Evolutionary conservation across 768 basidiomycete species (phyloP), one percentile per base, ranked within the genome.

Genomic region (Sporobolomyces roseus): DNA sequence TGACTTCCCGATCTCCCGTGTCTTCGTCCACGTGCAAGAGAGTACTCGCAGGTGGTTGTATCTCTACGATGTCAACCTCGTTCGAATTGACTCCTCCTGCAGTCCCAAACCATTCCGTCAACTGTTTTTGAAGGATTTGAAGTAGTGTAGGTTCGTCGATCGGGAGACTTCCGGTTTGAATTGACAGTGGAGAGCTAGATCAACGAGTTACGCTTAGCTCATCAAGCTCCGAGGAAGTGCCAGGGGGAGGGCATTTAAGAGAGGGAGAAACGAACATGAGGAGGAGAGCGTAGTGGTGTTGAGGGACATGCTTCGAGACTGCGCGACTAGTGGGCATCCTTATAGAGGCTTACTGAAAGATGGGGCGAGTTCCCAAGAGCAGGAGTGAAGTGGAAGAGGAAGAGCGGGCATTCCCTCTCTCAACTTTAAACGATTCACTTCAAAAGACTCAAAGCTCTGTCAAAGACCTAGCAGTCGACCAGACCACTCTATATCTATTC

Each of bases 61-160:
- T 35, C 10, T 50, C 32, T 25, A 63, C 43, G 21, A 60, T 43
- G 3, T 51, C 43, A 16, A 68, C 43, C 2, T 52, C 61, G 36
- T 59, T 46, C 19, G 66, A 54, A 33, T 60, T 60, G 58, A 60
- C 58, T 3, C 66, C 66, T n/a, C 66, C 66, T 48, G 56, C 46
- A 4, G 66, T 52, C 4, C 66, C 66, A 61, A 51, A 68, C 53
- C 53, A 63, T 1, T 58, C 66, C 17, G 3, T 9, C 17, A 62
- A 8, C 46, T 21, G 10, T 52, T 53, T 51, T 33, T 49, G 48
- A 7, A 62, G 35, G 4, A 52, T 6, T 27, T 27, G 45, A 2
- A 27, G 2, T 3, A 45, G 43, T 1, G 43, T 33, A 30, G 36
- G 43, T 25, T 23, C 56, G 41, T 12, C 56, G 1, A 14, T 14